These are phyloP conservation scores for Sordariomycetes sp. DNA, from an alignment of 2,329 filamentous ascomycete species.

Conservation along the genomic window DNA sequence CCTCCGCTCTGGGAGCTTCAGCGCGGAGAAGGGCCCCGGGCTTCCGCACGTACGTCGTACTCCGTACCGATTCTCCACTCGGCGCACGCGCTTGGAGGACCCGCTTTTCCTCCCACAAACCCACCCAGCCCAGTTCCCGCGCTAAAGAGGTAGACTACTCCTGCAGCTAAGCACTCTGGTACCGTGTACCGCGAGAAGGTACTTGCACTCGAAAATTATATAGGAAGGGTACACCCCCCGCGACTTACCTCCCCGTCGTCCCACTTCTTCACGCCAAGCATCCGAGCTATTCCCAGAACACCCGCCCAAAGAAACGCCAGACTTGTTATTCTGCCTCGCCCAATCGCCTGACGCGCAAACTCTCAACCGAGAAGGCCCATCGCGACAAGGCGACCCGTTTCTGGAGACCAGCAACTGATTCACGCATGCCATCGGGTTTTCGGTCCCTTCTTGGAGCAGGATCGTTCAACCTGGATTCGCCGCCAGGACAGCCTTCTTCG, in stretches of 20 bases:
- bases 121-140: not conserved
- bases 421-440: no score
- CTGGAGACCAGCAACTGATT: no score
- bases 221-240: constrained; percentile 4
- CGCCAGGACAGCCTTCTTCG: no score
- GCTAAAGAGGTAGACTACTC: not conserved
- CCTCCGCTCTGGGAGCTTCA: not conserved
- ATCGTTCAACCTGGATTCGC: no score
- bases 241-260: not conserved
- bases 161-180: not conserved
- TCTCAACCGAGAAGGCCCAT: no score
- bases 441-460: no score
- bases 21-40: not conserved
- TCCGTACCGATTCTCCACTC: not conserved
- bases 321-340: not conserved
- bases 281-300: not conserved
- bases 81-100: not conserved
- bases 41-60: no score
- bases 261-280: not conserved
- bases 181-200: not conserved
- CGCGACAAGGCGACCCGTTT: no score
- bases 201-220: constrained; percentile 1
- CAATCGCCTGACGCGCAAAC: not conserved
- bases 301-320: no score
- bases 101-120: not conserved